Base-by-base conservation (phyloP, 179 eudicot species). In the Beta lomatogona region DNA sequence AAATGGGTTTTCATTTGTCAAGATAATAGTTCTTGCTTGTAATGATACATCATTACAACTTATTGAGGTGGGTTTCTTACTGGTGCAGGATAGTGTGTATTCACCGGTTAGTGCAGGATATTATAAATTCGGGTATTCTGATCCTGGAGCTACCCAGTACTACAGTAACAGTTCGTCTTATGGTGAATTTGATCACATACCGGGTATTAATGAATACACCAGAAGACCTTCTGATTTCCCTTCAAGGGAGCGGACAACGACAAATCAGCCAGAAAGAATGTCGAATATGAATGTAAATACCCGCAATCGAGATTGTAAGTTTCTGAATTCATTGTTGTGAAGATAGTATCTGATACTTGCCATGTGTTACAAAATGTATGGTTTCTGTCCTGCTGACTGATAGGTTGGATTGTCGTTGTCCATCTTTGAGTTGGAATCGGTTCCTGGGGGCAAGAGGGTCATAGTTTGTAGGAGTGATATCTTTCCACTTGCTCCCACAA, bases 51-150 rank as follows among this genome's bases (percentile, higher is more conserved):
- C 36, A 53, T 36, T 36, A 36, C 41, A 36, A 44, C 61, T 72
- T 9, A 53, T 52, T 52, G 58, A 58, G 76, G 9, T 55, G 76
- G 45, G 55, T 75, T 57, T 55, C 19, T 71, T 66, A 69, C 58
- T 76, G 86, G 69, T 88, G 87, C 92, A 95, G 98, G 96, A 93
- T 86, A 84, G 78, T 85, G 83, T 82, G 66, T 90, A 92, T 79
- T 89, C 97, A 54, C 82, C 93, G 75, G 83, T 86, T 73, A 92
- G 85, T 68, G 75, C 87, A 45, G 91, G 89, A 63, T 81, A 86
- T 76, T 95, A 90, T 93, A 95, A 95, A 79, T 93, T 88, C 84
- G 97, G 92, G 57, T 89, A 87, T 80, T 88, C 89, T 68, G 97
- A 91, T 52, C 90, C 92, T 11, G 91, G 92, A 76, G 85, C 85